These are phyloP conservation scores for Singerocomus rubriflavus DNA, from an alignment of 1,284 basidiomycete genomes.

Conservation along the genomic window DNA sequence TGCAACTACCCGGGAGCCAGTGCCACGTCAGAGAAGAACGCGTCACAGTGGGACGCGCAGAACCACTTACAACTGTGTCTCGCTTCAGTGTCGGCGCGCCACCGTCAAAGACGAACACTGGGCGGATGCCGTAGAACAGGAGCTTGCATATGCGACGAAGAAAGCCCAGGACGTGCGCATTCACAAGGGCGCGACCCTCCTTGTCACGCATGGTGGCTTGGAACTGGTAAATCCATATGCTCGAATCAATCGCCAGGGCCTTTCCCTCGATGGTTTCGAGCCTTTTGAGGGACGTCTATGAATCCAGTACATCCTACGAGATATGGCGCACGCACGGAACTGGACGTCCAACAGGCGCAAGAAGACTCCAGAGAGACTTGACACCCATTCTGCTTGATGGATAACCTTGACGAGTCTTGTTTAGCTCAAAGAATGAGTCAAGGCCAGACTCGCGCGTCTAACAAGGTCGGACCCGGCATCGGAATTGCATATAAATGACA, in stretches of 20 bases:
- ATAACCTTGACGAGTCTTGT: background rate
- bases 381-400: slow-evolving; percentile 71
- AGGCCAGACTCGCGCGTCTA: background rate
- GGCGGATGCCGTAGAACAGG: slow-evolving; percentile 94
- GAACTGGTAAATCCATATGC: slow-evolving; percentile 99
- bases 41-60: background rate
- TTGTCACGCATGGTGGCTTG: slow-evolving; percentile 99
- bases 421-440: background rate
- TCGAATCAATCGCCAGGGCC: slow-evolving; percentile 93
- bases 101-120: slow-evolving; percentile 97
- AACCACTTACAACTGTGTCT: slow-evolving; percentile 71
- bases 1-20: slow-evolving; percentile 55
- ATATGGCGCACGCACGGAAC: slow-evolving; percentile 60
- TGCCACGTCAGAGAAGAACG: slow-evolving; percentile 3
- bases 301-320: slow-evolving; percentile 5
- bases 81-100: slow-evolving; percentile 88
- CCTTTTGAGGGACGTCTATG: slow-evolving; percentile 40
- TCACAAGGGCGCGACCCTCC: slow-evolving; percentile 86
- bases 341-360: slow-evolving; percentile 86
- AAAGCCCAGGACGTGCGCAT: slow-evolving; percentile 96
- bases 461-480: background rate
- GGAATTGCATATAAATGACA: slow-evolving; percentile 1
- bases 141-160: slow-evolving; percentile 91
- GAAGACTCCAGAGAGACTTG: slow-evolving; percentile 91
- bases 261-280: slow-evolving; percentile 92